phyloP scores from a whole-genome alignment of 306 rosid genomes.

The Quercus bicolor region DNA sequence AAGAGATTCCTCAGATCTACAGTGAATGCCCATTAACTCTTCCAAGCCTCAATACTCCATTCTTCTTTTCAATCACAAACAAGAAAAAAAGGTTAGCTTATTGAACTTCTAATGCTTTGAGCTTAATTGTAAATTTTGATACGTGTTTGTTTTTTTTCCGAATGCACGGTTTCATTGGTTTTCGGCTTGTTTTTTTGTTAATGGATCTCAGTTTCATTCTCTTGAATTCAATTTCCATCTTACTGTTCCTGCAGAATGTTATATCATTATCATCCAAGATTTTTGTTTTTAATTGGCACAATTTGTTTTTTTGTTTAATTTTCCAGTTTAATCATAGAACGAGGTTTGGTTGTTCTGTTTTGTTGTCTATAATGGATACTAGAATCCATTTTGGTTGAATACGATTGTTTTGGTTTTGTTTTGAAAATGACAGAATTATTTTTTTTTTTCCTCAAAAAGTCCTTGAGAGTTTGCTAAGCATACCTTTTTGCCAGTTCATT shows the following conservation, averaged over 20 bases:
- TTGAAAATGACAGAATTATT: neutral
- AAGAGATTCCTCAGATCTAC: conserved; percentile 83
- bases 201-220: conserved; percentile 30
- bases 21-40: conserved; percentile 32
- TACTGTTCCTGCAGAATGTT: neutral
- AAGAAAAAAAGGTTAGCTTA: conserved; percentile 34
- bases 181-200: conserved; percentile 18
- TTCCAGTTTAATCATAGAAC: neutral
- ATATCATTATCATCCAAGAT: neutral
- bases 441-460: neutral
- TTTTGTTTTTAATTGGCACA: neutral
- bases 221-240: conserved; percentile 12
- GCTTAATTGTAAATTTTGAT: conserved; percentile 11
- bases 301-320: neutral
- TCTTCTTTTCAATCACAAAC: conserved; percentile 25
- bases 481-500: neutral
- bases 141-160: neutral
- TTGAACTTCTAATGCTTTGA: conserved; percentile 10
- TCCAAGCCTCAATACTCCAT: conserved; percentile 45
- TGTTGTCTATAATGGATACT: neutral
- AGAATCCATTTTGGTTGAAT: neutral
- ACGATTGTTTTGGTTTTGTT: neutral
- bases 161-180: neutral
- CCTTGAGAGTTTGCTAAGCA: neutral
- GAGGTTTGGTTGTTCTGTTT: neutral